phyloP scores from a whole-genome alignment of 2,329 filamentous ascomycete genomes.

The Lachnellula cervina region DNA sequence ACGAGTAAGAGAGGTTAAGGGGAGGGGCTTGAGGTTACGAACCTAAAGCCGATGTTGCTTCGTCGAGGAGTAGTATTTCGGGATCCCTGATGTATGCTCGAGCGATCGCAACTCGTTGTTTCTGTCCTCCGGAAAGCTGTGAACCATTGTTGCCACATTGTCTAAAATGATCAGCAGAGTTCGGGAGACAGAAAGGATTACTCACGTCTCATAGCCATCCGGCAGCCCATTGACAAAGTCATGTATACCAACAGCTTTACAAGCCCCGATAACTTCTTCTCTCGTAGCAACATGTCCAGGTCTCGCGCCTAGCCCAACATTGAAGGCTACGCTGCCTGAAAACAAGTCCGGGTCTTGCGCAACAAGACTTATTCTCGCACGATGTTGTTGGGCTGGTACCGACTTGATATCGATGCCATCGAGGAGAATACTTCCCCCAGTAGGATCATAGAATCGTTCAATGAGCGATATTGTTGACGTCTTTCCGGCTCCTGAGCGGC shows the following conservation, averaged over 20 bases:
- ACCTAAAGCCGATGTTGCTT: slow-evolving; percentile 76
- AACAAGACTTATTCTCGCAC: slow-evolving; percentile 50
- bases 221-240: slow-evolving; percentile 60
- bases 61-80: slow-evolving; percentile 70
- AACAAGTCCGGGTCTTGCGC: slow-evolving; percentile 54
- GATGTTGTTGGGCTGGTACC: slow-evolving; percentile 41
- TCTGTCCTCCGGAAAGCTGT: slow-evolving; percentile 72
- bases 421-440: slow-evolving; percentile 27
- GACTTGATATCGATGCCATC: slow-evolving; percentile 40
- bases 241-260: slow-evolving; percentile 64
- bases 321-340: slow-evolving; percentile 51
- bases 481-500: slow-evolving; percentile 62
- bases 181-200: slow-evolving; percentile 33
- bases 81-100: slow-evolving; percentile 69
- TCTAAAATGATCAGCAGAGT: background rate
- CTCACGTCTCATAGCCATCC: slow-evolving; percentile 66
- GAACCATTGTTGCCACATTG: slow-evolving; percentile 68
- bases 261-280: slow-evolving; percentile 61
- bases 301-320: slow-evolving; percentile 49
- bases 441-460: slow-evolving; percentile 46
- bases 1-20: background rate
- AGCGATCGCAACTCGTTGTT: slow-evolving; percentile 74
- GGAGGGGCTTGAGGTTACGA: slow-evolving; percentile 38
- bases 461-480: slow-evolving; percentile 57
- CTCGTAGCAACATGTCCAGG: slow-evolving; percentile 51